Evolutionary conservation across 768 basidiomycete genomes (phyloP), one percentile per base, ranked within the genome.

Genomic region (Mycena crocata): DNA sequence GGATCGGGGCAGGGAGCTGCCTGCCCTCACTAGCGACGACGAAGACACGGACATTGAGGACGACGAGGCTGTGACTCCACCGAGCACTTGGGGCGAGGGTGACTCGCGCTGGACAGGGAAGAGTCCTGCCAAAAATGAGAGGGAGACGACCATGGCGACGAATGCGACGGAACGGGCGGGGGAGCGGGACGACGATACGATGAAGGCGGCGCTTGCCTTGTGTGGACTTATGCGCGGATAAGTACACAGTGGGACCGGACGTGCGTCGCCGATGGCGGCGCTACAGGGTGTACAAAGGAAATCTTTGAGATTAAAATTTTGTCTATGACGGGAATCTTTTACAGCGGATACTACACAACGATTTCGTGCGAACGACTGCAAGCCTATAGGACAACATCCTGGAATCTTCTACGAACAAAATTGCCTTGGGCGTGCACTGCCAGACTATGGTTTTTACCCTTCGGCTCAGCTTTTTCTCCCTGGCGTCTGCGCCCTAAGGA

Each of bases 121-220:
- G 57, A 21, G 24, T 58, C 24, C 21, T 31, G 56, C 31, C 42
- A 48, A 42, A 30, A 31, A 44, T 17, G 45, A 32, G 21, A 28
- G 21, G 50, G 46, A 3, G 52, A n/a, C 26, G 57, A 50, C 5
- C 40, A 13, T n/a, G 37, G 21, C 34, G 50, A 21, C 21, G 72
- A 66, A 23, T 70, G 74, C 49, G 62, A 66, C 24, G 57, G 71
- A 30, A n/a, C 54, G 49, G 9, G 19, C 34, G 23, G 50, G 14
- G 21, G 76, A 54, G 73, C 83, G 85, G 48, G 88, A 91, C 74
- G 87, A 90, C 35, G 90, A 90, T 61, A 86, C 87, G 78, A 89
- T 92, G 87, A 86, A 85, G 66, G 91, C 90, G 26, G 91, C 91
- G 30, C 78, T 90, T 42, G 87, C 87, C 45, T 77, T 92, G 23